Conservation (phyloP, 257 asterid species). For the Solanum chmielewskii region DNA sequence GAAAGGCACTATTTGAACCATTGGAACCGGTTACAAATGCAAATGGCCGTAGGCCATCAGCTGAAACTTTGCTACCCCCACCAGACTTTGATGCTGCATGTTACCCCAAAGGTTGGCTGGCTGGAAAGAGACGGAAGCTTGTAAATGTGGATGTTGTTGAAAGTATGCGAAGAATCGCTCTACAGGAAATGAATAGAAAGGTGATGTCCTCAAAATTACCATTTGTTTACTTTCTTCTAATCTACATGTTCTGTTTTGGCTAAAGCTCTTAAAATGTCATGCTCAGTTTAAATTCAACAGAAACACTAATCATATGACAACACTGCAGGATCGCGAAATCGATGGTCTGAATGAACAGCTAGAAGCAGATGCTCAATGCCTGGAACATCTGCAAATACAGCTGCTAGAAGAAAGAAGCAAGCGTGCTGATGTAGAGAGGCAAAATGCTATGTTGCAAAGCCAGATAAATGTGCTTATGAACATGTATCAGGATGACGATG, state of each 20-base stretch:
- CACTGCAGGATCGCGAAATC: constrained; percentile 82
- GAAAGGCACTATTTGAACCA: constrained; percentile 85
- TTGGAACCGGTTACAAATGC: constrained; percentile 36
- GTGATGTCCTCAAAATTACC: constrained; percentile 14
- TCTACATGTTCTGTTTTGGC: background rate
- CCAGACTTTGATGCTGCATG: constrained; percentile 82
- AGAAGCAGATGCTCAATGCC: constrained; percentile 72
- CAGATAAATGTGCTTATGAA: constrained; percentile 89
- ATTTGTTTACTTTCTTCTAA: background rate
- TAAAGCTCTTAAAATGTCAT: background rate
- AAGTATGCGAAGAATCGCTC: constrained; percentile 91
- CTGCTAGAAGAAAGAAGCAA: constrained; percentile 90
- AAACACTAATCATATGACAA: background rate
- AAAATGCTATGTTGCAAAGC: constrained; percentile 63
- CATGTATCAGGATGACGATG: constrained; percentile 75
- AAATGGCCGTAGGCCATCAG: constrained; percentile 45
- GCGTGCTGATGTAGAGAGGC: constrained; percentile 73
- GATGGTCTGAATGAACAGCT: constrained; percentile 88
- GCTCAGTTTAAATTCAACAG: background rate
- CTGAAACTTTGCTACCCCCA: constrained; percentile 80
- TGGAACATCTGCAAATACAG: constrained; percentile 90
- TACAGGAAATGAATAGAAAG: constrained; percentile 96
- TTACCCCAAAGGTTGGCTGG: constrained; percentile 91
- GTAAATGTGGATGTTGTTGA: constrained; percentile 96
- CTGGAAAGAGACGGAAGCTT: constrained; percentile 90